Evolutionary conservation across 2,329 filamentous ascomycete genomes (phyloP), one percentile per base, ranked within the genome.

Genomic region (Drechslera avenae): DNA sequence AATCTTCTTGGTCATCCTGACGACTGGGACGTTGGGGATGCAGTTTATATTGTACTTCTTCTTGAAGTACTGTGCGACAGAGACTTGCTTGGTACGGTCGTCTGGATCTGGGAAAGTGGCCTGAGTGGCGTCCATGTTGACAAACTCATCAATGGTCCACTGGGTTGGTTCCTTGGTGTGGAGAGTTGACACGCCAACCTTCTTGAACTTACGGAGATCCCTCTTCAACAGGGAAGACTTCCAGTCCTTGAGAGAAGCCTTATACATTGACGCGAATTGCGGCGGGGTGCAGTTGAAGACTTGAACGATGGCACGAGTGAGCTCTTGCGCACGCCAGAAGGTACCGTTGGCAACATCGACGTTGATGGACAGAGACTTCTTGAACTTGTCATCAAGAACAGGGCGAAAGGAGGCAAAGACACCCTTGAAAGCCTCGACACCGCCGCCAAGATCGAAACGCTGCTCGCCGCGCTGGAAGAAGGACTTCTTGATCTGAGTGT

Each of bases 301-400:
- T 16, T 68, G 59, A 12, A 57, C 37, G 5, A 63, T 30, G 79
- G 74, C 70, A 23, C 73, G 69, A n/a, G 52, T 54, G 6, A 74
- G 62, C 17, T 60, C 57, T 32, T 71, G 65, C 1, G 72, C 52
- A 31, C 78, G 81, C 88, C 90, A 97, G 76, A 99, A 99, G 10
- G 89, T 89, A 0, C 90, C 89, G 68, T 97, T 96, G 49, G 92
- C 88, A 23, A 96, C 88, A 65, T 99, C 93, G 9, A 96, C 85
- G 62, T 97, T 97, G 68, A 99, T 78, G 0, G 89, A 85, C 5
- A 97, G 79, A 7, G 84, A 84, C 19, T 83, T 81, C 26, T 83
- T 80, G 57, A 68, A 49, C 56, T 63, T 53, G 62, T 72, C 64
- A 71, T 76, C 53, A 65, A 90, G 81, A 39, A 87, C 88, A 17